These are phyloP conservation scores for Tolypocladium ophioglossoides DNA, from an alignment of 2,329 filamentous ascomycete species.

Conservation along the genomic window DNA sequence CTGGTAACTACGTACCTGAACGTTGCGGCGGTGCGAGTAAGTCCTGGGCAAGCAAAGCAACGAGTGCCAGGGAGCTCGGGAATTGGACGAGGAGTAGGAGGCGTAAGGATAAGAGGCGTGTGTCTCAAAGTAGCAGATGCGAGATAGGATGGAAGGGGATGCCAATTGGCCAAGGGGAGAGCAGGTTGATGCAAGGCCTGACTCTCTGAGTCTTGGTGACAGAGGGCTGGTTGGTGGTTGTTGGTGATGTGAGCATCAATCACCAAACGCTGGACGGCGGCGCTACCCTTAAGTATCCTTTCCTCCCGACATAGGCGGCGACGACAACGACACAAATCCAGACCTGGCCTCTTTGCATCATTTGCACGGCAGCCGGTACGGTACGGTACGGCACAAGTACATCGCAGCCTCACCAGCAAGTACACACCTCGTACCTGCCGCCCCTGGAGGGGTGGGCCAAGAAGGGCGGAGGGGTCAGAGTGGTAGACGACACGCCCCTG, in stretches of 20 bases:
- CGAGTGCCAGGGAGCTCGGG: neutral
- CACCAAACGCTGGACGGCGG: constrained; percentile 1
- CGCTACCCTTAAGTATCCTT: constrained; percentile 7
- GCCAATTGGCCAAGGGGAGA: constrained; percentile 2
- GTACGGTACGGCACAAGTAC: neutral
- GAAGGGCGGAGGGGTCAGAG: constrained; percentile 1
- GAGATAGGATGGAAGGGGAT: neutral
- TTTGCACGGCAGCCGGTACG: constrained; percentile 2
- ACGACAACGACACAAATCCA: neutral
- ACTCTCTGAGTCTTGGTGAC: neutral
- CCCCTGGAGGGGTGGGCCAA: constrained; percentile 5
- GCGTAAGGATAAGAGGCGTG: neutral
- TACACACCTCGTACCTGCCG: constrained; percentile 8
- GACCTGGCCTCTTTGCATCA: neutral
- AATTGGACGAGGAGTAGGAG: neutral
- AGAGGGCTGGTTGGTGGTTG: neutral
- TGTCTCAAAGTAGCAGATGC: neutral
- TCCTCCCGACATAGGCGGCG: neutral
- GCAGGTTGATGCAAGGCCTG: neutral
- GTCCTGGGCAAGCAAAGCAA: neutral
- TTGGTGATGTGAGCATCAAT: neutral
- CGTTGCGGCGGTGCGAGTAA: neutral
- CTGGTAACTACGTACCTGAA: neutral
- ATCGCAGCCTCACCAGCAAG: neutral
- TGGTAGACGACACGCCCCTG: neutral